A percentile compares a stretch with the other conserved stretches of the same genome.
Conservation (phyloP, 208 protist species). For the Endotrypanum monterogeii region DNA sequence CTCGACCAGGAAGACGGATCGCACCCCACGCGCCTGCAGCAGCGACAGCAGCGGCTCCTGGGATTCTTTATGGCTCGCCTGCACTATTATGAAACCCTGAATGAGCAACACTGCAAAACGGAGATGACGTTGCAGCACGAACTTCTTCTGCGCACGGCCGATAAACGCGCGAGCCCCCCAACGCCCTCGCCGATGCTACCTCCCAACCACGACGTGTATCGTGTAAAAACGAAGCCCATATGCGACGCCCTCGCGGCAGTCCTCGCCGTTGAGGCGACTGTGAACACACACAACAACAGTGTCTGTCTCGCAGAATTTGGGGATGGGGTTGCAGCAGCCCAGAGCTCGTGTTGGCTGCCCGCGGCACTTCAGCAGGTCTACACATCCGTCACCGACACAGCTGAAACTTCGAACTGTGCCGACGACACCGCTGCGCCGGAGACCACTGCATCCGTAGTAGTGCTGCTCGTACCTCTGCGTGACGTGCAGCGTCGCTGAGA, state of each 20-base stretch:
- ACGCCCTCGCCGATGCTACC: background rate
- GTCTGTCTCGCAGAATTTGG: background rate
- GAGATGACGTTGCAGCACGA: constrained; percentile 32
- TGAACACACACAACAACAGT: background rate
- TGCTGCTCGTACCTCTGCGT: constrained; percentile 25
- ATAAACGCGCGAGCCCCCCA: background rate
- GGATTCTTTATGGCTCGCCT: constrained; percentile 47
- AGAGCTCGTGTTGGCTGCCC: background rate
- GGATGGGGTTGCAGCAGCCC: background rate
- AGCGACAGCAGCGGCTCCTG: constrained; percentile 36
- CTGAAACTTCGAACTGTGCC: background rate
- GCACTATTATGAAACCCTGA: constrained; percentile 37
- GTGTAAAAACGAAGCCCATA: constrained; percentile 22
- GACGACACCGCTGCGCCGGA: background rate
- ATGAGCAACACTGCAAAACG: constrained; percentile 39
- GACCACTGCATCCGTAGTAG: constrained; percentile 22
- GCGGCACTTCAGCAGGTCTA: background rate
- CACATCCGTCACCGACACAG: background rate
- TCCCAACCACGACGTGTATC: constrained; percentile 9
- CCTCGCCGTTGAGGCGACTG: constrained; percentile 30
- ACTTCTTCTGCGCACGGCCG: constrained; percentile 35
- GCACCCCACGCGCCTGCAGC: background rate
- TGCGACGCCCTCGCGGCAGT: constrained; percentile 42
- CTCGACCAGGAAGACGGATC: background rate
- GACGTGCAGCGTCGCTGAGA: constrained; percentile 25